Evolutionary conservation across 2,329 filamentous ascomycete genomes (phyloP).

Genomic region (Ciborinia camelliae): DNA sequence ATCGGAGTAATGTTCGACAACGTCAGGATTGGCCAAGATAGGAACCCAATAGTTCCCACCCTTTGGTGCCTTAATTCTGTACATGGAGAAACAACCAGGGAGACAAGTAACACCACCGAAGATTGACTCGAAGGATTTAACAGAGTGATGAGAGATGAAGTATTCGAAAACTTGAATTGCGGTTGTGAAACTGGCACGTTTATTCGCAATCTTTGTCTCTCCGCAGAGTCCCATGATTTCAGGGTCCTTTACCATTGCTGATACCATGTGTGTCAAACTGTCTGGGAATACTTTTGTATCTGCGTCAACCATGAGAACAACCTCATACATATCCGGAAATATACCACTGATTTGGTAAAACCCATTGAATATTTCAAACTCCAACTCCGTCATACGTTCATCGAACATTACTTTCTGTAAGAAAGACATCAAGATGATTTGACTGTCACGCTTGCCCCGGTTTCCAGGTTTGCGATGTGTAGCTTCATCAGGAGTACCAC

Average conservation of each 20-base stretch:
- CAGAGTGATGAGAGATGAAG: constrained; percentile 96
- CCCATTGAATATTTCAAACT: constrained; percentile 99
- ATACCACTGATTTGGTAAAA: constrained; percentile 99
- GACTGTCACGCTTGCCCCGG: constrained; percentile 96
- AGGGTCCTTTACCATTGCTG: constrained; percentile 97
- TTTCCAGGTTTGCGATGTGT: constrained; percentile 86
- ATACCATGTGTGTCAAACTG: constrained; percentile 97
- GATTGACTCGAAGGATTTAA: constrained; percentile 96
- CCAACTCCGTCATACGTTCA: constrained; percentile 98
- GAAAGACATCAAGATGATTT: constrained; percentile 99
- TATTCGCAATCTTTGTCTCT: constrained; percentile 99
- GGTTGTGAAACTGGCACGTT: constrained; percentile 88
- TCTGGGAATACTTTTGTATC: constrained; percentile 99
- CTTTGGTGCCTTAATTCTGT: constrained; percentile 98
- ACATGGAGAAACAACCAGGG: constrained; percentile 99
- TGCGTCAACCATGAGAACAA: constrained; percentile 97
- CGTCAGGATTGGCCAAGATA: constrained; percentile 95
- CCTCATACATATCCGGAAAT: constrained; percentile 95
- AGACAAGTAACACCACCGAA: constrained; percentile 99
- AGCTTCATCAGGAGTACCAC: constrained; percentile 84
- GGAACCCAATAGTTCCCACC: constrained; percentile 99
- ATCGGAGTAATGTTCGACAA: constrained; percentile 98
- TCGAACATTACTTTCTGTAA: constrained; percentile 99
- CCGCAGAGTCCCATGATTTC: constrained; percentile 99
- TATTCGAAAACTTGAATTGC: constrained; percentile 99